These are phyloP conservation scores for Typha latifolia DNA, from an alignment of 176 grass and related monocot genomes.

Conservation along the genomic window DNA sequence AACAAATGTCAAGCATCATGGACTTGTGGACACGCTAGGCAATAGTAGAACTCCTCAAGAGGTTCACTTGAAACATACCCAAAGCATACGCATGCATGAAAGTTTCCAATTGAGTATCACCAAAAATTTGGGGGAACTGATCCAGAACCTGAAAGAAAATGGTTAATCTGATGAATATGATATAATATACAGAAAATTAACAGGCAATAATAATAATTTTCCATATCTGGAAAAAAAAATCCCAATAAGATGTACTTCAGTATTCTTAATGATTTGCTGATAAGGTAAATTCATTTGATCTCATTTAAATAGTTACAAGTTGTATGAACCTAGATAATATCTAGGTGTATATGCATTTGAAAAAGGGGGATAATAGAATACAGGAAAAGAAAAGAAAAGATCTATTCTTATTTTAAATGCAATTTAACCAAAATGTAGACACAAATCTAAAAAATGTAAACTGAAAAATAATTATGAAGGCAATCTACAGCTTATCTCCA, in stretches of 20 bases:
- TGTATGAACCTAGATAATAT: not conserved
- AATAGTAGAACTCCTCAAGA: not conserved
- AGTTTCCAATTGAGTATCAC: conserved; percentile 38
- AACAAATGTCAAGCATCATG: not conserved
- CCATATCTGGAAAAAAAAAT: too few species aligned
- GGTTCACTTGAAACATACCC: conserved; percentile 28
- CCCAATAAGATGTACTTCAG: too few species aligned
- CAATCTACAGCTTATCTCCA: too few species aligned
- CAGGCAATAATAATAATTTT: too few species aligned
- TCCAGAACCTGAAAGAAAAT: conserved; percentile 50
- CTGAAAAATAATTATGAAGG: too few species aligned
- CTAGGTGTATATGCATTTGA: not conserved
- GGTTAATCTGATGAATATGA: not conserved
- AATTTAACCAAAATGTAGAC: too few species aligned
- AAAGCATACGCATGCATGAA: conserved; percentile 67
- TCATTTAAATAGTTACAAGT: not conserved
- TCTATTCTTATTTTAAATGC: not conserved
- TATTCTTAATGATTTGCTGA: too few species aligned
- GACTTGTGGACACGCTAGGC: not conserved
- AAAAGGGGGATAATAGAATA: not conserved
- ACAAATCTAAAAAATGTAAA: too few species aligned
- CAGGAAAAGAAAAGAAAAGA: not conserved
- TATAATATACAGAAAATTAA: not conserved
- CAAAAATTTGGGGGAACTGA: conserved; percentile 43
- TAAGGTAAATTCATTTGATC: too few species aligned